Conservation (phyloP, 1,139 yeast species). For the Saccharomyces pastorianus region DNA sequence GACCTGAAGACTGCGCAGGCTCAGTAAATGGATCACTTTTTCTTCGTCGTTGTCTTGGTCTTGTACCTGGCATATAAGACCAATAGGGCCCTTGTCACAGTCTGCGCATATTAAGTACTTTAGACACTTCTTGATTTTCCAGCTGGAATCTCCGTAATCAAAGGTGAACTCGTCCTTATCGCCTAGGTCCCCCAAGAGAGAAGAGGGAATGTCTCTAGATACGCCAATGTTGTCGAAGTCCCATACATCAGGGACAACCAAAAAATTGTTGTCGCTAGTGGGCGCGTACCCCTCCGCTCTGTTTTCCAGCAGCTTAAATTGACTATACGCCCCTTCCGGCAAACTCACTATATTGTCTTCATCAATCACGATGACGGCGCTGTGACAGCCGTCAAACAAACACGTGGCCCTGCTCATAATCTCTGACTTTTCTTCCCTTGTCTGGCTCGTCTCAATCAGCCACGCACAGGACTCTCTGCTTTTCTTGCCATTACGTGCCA, state of each 20-base stretch:
- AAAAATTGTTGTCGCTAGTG: constrained; percentile 27
- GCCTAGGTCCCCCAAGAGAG: neutral
- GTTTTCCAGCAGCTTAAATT: constrained; percentile 15
- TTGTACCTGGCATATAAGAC: constrained; percentile 45
- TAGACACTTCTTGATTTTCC: constrained; percentile 34
- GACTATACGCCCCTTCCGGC: constrained; percentile 11
- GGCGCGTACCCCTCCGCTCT: constrained; percentile 3
- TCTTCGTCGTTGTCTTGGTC: constrained; percentile 19
- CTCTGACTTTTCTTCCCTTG: neutral
- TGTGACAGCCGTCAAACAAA: constrained; percentile 20
- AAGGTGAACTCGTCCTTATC: constrained; percentile 3
- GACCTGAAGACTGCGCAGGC: constrained; percentile 14
- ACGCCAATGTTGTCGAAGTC: constrained; percentile 73
- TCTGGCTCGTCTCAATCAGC: neutral
- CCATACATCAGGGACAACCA: constrained; percentile 53
- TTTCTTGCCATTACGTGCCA: neutral
- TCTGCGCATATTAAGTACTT: constrained; percentile 59
- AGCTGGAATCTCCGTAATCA: constrained; percentile 10
- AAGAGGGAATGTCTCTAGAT: constrained; percentile 40
- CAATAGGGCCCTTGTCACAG: constrained; percentile 69
- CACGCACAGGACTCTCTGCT: neutral
- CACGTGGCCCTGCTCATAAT: constrained; percentile 16
- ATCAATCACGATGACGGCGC: constrained; percentile 16
- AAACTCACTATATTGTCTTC: constrained; percentile 9
- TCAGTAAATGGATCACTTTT: constrained; percentile 14